phyloP scores from a whole-genome alignment of 2,329 filamentous ascomycete genomes.

The Talaromyces amestolkiae region DNA sequence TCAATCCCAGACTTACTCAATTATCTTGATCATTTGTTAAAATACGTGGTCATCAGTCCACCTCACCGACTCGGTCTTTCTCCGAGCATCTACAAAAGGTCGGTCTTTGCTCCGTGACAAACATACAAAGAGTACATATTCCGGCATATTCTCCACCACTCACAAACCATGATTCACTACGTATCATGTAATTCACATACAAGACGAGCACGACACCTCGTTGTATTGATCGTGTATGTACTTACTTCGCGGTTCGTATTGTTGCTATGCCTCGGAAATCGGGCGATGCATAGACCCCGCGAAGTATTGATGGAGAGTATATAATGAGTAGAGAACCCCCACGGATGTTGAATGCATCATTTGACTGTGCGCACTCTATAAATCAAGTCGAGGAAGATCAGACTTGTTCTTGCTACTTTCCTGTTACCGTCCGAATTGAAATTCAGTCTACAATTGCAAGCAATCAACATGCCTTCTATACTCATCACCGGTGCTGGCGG shows the following conservation, averaged over 20 bases:
- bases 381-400: not conserved
- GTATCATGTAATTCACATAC: not conserved
- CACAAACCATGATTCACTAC: not conserved
- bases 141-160: conserved; percentile 10
- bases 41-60: not conserved
- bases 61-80: conserved; percentile 4
- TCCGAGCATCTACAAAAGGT: conserved; percentile 4
- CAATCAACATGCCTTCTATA: conserved; percentile 30
- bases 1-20: not conserved
- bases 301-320: not conserved
- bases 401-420: not conserved
- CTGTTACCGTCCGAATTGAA: not conserved
- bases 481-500: conserved; percentile 55
- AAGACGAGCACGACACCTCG: not conserved
- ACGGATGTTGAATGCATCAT: not conserved
- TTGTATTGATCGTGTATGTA: not conserved
- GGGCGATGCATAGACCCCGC: conserved; percentile 15
- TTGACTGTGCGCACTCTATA: not conserved
- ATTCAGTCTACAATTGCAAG: not conserved
- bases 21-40: no score
- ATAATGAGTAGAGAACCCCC: not conserved
- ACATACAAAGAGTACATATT: not conserved
- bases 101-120: conserved; percentile 10
- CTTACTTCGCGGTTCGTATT: not conserved
- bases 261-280: conserved; percentile 8